Evolutionary conservation across 441 rosid species (phyloP), one percentile per base, ranked within the genome.

Genomic region (Euphorbia schlechtendalii): DNA sequence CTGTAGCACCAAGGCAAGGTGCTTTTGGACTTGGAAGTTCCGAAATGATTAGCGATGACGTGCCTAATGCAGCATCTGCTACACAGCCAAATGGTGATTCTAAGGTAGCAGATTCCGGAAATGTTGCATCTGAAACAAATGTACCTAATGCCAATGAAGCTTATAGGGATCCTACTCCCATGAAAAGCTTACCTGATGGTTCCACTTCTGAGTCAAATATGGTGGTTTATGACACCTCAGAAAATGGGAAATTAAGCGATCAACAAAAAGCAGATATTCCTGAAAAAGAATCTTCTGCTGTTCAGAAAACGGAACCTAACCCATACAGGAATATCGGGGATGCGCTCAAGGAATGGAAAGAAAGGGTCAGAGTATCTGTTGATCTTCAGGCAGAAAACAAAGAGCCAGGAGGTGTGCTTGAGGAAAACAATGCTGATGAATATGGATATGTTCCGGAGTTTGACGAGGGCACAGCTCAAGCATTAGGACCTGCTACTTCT

Each of bases 311-410:
- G 62, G 84, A 74, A 73, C 83, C 86, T 22, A 95, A 95, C 66
- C 96, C 95, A 52, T 92, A 89, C 36, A 75, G 98, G 72, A 92
- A 73, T 60, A 80, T 87, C 49, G 99, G 97, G 45, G 86, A 90
- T 83, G 97, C 99, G 49, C 67, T 76, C 34, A 69, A 90, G 78
- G 89, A 86, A 63, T 95, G 99, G 97, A 95, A 92, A 73, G 97
- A 95, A 76, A 88, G 93, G 83, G 90, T 83, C 51, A 86, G 72
- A 77, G 81, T 92, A 32, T 82, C 92, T 55, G 73, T 80, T 51
- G 97, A 88, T 78, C 86, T 86, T 69, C 80, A 58, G 43, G 83
- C 75, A 25, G 86, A 80, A 68, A 80, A 74, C 56, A 67, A 59
- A 38, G 86, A 84, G 63, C 77, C 74, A 38, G 81, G 71, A 46